Base-by-base conservation (phyloP, 805 yeast species). In the Metschnikowia kunwiensis region DNA sequence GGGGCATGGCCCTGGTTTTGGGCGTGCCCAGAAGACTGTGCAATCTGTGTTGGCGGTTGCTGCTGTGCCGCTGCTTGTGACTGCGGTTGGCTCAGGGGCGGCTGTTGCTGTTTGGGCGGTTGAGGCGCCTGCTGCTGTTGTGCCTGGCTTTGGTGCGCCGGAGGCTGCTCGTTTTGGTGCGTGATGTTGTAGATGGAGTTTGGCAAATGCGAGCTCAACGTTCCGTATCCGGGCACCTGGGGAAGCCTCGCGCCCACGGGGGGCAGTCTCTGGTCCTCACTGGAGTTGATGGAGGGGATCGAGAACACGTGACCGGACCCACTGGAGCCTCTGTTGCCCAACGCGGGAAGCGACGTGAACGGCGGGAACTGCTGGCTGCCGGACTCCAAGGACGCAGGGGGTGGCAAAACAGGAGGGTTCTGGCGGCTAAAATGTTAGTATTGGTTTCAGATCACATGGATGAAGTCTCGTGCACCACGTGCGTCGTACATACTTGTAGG, bases 401-500 rank as follows among this genome's bases (percentile, higher is more conserved):
- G 80, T 5, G 81, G 82, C 43, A 77, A 63, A 12, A 76, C 79
- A 8, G 80, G 80, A 5, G 79, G 77, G 32, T 64, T 75, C 55
- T 73, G 80, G 51, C 77, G 79, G 47, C 80, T 75, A 12, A 33
- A 15, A 22, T 4, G 61, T 55, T 56, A 58, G 65, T 58, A 58
- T 12, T 4, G 17, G 18, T 4, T 16, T 13, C n/a, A n/a, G n/a
- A n/a, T n/a, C n/a, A n/a, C n/a, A n/a, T n/a, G n/a, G n/a, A n/a
- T n/a, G n/a, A n/a, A n/a, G n/a, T n/a, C n/a, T n/a, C n/a, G n/a
- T n/a, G n/a, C n/a, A n/a, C n/a, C n/a, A n/a, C n/a, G n/a, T n/a
- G n/a, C n/a, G n/a, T n/a, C n/a, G 28, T 44, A 65, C 71, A 49
- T 65, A 66, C 73, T 63, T 66, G 54, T 62, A 66, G 36, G 57